A percentile compares a stretch with the other conserved stretches of the same genome.
Evolutionary conservation across 257 asterid genomes (phyloP).

Genomic region (Penstemon barbatus): DNA sequence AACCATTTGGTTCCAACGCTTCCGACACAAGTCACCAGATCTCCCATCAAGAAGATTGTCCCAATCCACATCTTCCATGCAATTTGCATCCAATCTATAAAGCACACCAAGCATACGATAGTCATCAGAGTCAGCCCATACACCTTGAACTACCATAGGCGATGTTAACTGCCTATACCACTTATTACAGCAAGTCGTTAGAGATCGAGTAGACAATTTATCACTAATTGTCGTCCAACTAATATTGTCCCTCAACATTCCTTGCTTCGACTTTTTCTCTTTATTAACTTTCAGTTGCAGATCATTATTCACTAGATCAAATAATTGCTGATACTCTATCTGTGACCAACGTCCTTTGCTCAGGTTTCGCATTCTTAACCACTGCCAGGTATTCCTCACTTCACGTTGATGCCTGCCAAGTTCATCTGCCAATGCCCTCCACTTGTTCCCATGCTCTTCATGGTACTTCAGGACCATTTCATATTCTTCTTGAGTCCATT

Average conservation of each 20-base stretch:
- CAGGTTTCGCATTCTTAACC: slow-evolving; percentile 32
- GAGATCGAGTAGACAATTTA: slow-evolving; percentile 36
- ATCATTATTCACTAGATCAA: slow-evolving; percentile 49
- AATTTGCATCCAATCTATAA: slow-evolving; percentile 45
- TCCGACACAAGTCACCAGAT: slow-evolving; percentile 46
- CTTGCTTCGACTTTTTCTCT: slow-evolving; percentile 51
- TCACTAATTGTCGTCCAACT: slow-evolving; percentile 56
- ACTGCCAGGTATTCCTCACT: slow-evolving; percentile 50
- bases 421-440: slow-evolving; percentile 51
- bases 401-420: slow-evolving; percentile 47
- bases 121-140: slow-evolving; percentile 55
- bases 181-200: slow-evolving; percentile 37
- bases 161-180: slow-evolving; percentile 54
- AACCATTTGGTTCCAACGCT: slow-evolving; percentile 64
- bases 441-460: slow-evolving; percentile 40
- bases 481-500: slow-evolving; percentile 57
- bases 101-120: slow-evolving; percentile 42
- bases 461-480: slow-evolving; percentile 33
- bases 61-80: slow-evolving; percentile 70
- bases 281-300: slow-evolving; percentile 37
- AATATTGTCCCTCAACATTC: slow-evolving; percentile 54
- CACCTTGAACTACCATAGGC: slow-evolving; percentile 45
- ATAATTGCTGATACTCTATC: slow-evolving; percentile 48
- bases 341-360: slow-evolving; percentile 54
- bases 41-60: slow-evolving; percentile 48